Base-by-base conservation (phyloP, 768 basidiomycete genomes). In the Tulasnella sp. region DNA sequence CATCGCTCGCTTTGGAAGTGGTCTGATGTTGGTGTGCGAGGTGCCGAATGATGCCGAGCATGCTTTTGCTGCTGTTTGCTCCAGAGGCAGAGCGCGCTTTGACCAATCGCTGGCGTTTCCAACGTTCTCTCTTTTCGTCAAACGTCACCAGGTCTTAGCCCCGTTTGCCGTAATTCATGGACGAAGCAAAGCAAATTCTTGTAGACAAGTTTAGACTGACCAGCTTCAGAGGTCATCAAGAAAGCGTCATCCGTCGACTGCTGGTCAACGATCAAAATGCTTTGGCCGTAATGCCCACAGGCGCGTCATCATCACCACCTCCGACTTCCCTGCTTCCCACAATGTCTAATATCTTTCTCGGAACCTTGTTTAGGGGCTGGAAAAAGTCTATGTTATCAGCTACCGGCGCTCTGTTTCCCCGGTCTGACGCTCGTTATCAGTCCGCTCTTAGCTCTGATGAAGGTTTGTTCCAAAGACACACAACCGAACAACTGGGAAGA, bases 261-360 rank as follows among this genome's bases (percentile, higher is more conserved):
- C 36, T 84, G 0, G 82, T 80, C 22, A 77, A 83, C 1, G 79
- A 81, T 36, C 78, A 83, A 26, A 83, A 83, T 69, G 80, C 82
- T 0, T 80, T 85, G 0, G 83, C 82, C 3, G 73, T 83, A 7
- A 82, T 79, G 69, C 83, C 83, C 1, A 83, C 83, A 26, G 82
- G 83, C 74, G 80, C 76, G 78, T 64, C 39, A 69, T 73, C 19
- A 1, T 1, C 62, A 12, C 35, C 17, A 8, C 39, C 63, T n/a
- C 44, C 17, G 62, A 37, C 9, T 19, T 26, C 35, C 62, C 26
- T 17, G 5, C 66, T 26, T 44, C 47, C 22, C 17, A 17, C 8
- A 1, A 19, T 70, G 80, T n/a, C 52, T 59, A 59, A 59, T n/a
- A n/a, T 40, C 40, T 7, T 7, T 7, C 52, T 8, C 11, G 6